Evolutionary conservation across 2,329 filamentous ascomycete genomes (phyloP), one percentile per base, ranked within the genome.

Genomic region (Venturia effusa): DNA sequence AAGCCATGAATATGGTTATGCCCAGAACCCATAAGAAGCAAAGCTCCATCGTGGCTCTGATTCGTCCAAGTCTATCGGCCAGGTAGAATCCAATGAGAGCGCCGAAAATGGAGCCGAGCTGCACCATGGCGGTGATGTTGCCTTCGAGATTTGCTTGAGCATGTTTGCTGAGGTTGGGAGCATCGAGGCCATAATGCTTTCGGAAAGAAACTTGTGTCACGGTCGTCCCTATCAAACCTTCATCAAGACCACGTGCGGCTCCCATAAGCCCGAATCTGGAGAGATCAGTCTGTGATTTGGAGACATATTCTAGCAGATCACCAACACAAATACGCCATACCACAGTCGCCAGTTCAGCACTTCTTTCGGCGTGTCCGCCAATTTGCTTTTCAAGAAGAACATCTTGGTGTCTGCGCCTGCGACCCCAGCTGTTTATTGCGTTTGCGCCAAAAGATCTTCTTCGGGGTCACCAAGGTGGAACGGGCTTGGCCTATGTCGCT

Each of bases 81-180:
- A 79, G 73, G 67, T 80, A 78, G 69, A 81, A 83, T 4, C 81
- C 81, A 67, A 87, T 80, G 39, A 90, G 78, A 37, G 88, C 87
- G 54, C 89, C 89, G 4, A 79, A 85, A 37, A 92, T 88, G 30
- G 84, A 88, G 30, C 89, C 89, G 69, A 92, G 84, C 74, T 92
- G 89, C 0, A 92, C 89, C 89, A 92, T 92, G 59, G 87, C 83
- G 1, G 88, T 88, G 64, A 92, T 88, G 73, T 92, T 92, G 68
- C 83, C 78, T 27, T 75, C 67, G 3, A 73, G 68, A 41, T 76
- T 71, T 3, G 74, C 74, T 13, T 68, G 65, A 3, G 73, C 71
- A 51, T 73, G 68, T 43, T 69, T 60, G 41, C 68, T 71, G 62
- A 72, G 72, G 27, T 43, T 61, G 0, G 66, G 64, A 61, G 74